Conservation (phyloP, 352 stramenopile genomes). For the Lagenidium sp. region DNA sequence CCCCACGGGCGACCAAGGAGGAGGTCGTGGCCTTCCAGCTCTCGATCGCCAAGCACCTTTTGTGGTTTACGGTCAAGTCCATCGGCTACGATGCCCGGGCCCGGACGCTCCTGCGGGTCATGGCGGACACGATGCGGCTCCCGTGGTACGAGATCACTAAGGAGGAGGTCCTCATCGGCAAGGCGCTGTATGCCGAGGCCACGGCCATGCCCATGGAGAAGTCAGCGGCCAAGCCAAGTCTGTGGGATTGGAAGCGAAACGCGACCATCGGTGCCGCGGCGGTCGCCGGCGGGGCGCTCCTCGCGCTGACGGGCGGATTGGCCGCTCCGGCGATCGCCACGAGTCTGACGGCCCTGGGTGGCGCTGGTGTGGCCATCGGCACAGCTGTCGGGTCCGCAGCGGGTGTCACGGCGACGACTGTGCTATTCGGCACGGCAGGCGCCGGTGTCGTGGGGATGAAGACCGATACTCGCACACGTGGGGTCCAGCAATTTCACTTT, state of each 20-base stretch:
- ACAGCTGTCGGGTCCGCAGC: constrained; percentile 38
- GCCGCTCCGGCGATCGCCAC: constrained; percentile 49
- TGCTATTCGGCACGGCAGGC: constrained; percentile 76
- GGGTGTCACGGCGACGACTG: constrained; percentile 53
- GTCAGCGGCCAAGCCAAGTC: constrained; percentile 29
- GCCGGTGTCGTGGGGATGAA: constrained; percentile 76
- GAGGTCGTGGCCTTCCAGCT: constrained; percentile 35
- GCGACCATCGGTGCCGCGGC: constrained; percentile 55
- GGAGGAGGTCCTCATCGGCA: constrained; percentile 63
- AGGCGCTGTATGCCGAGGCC: constrained; percentile 59
- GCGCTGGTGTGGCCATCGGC: constrained; percentile 54
- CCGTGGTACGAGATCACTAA: constrained; percentile 48
- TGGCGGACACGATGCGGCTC: constrained; percentile 40
- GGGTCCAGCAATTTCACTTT: constrained; percentile 76
- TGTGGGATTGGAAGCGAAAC: constrained; percentile 81
- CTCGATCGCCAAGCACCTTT: constrained; percentile 46
- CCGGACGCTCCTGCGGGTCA: constrained; percentile 38
- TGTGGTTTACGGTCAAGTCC: constrained; percentile 75
- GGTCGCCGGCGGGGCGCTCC: constrained; percentile 55
- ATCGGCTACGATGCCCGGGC: constrained; percentile 70
- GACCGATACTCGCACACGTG: constrained; percentile 57
- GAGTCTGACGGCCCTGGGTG: constrained; percentile 49
- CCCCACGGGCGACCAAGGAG: constrained; percentile 6
- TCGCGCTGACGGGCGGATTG: constrained; percentile 65
- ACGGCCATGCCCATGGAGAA: constrained; percentile 70